Base-by-base conservation (phyloP, 2,329 filamentous ascomycete genomes). In the Alternaria incomplexa region DNA sequence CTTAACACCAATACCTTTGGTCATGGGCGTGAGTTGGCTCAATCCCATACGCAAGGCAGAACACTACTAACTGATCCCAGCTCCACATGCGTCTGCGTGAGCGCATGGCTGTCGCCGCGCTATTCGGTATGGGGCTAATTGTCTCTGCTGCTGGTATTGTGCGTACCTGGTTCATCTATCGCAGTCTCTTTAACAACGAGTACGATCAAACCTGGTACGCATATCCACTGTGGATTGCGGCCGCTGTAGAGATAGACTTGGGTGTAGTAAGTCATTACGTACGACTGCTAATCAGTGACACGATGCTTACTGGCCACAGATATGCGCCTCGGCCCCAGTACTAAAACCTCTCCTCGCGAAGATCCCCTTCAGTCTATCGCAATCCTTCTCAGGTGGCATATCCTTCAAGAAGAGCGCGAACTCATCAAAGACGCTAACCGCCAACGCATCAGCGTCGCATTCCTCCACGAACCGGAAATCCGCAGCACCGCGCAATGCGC, bases 151-250 rank as follows among this genome's bases (percentile, higher is more conserved):
- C 81, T 7, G 83, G 82, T 4, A 68, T 79, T 9, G 69, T 83
- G 25, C 74, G 83, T 15, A 84, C 81, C 5, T 83, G 79, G 73
- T 83, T 69, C 66, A 82, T 83, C 50, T 83, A 81, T 70, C 76
- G 79, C 58, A 77, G 76, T 15, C 65, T 84, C 6, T 73, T 83
- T 6, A 67, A 65, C 3, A 67, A 65, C 3, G 80, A 76, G 56
- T 83, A 80, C 62, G 83, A 84, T 55, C 76, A 78, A 57, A 83
- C 81, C 3, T 84, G 82, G 83, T 81, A 77, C 56, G 74, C 80
- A 5, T 83, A 82, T 71, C 80, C 81, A 6, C 69, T 84, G 0
- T 84, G 82, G 81, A 83, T 84, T n/a, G 77, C 77, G 46, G 81
- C 82, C 5, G 79, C 81, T 0, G 78, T 84, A 3, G 83, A 84